These are phyloP conservation scores for Stachybotrys elegans DNA, from an alignment of 2,329 filamentous ascomycete genomes.

Conservation along the genomic window DNA sequence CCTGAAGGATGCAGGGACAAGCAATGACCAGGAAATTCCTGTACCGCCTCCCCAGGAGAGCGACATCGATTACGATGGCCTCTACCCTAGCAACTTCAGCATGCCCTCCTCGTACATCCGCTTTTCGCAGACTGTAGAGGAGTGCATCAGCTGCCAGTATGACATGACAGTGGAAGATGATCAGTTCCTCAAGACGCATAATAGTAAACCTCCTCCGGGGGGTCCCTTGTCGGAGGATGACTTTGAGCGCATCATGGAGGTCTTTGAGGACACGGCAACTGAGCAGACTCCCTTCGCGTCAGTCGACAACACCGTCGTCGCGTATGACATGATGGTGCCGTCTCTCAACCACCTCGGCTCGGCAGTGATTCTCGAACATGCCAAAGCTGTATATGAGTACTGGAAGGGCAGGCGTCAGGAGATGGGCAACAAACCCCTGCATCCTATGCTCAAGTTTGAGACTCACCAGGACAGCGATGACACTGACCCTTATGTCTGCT, in stretches of 20 bases:
- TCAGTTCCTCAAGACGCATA: slow-evolving; percentile 76
- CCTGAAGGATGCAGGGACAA: slow-evolving; percentile 50
- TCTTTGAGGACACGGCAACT: slow-evolving; percentile 84
- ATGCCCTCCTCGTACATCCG: slow-evolving; percentile 93
- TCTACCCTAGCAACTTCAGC: slow-evolving; percentile 75
- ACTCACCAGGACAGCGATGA: slow-evolving; percentile 92
- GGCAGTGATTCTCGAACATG: slow-evolving; percentile 48
- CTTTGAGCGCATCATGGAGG: slow-evolving; percentile 91
- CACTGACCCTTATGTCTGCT: slow-evolving; percentile 95
- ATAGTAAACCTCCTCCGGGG: slow-evolving; percentile 63
- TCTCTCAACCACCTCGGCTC: slow-evolving; percentile 51
- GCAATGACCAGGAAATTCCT: slow-evolving; percentile 57
- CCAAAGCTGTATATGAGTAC: slow-evolving; percentile 81
- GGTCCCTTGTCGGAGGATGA: slow-evolving; percentile 77
- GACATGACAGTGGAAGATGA: slow-evolving; percentile 93
- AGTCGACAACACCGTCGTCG: slow-evolving; percentile 80
- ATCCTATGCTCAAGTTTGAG: slow-evolving; percentile 85
- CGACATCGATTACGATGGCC: slow-evolving; percentile 76
- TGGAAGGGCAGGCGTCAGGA: slow-evolving; percentile 72
- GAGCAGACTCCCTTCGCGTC: slow-evolving; percentile 83
- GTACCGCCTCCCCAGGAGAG: slow-evolving; percentile 61
- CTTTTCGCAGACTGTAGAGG: slow-evolving; percentile 96
- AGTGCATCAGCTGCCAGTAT: slow-evolving; percentile 86
- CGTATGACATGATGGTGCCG: slow-evolving; percentile 71
- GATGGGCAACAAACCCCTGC: slow-evolving; percentile 65